A percentile compares a stretch with the other conserved stretches of the same genome.
Conservation (phyloP, 2,329 filamentous ascomycete genomes). For the Amesomyces nigricolor region DNA sequence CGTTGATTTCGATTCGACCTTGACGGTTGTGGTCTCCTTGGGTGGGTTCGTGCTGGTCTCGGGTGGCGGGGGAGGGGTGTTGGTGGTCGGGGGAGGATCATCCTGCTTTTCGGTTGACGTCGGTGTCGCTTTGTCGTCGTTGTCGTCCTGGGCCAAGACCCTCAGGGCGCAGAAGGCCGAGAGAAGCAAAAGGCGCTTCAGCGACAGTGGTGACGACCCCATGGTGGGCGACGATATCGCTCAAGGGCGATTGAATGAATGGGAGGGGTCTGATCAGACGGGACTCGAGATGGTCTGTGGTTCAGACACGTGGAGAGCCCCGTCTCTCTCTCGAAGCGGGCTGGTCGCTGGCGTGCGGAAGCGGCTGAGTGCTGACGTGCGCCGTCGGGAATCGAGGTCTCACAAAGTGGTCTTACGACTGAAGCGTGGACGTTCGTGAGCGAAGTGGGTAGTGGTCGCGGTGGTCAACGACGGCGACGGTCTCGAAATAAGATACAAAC, state of each 20-base stretch:
- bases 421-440: background rate
- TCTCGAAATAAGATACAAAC: conserved; percentile 21
- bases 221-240: conserved; percentile 22
- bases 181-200: conserved; percentile 33
- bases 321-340: background rate
- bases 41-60: background rate
- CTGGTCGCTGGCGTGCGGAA: background rate
- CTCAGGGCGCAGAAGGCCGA: conserved; percentile 26
- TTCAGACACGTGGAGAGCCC: background rate
- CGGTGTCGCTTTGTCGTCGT: conserved; percentile 9
- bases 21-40: background rate
- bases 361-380: conserved; percentile 8
- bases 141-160: conserved; percentile 27
- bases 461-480: background rate
- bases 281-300: background rate
- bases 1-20: background rate
- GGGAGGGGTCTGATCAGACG: background rate
- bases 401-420: conserved; percentile 7
- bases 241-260: conserved; percentile 3
- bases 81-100: background rate
- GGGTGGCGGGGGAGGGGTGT: background rate
- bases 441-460: background rate
- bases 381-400: conserved; percentile 9
- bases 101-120: background rate
- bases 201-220: conserved; percentile 28